Evolutionary conservation across 768 basidiomycete genomes (phyloP).

Genomic region (Galerina sulciceps): DNA sequence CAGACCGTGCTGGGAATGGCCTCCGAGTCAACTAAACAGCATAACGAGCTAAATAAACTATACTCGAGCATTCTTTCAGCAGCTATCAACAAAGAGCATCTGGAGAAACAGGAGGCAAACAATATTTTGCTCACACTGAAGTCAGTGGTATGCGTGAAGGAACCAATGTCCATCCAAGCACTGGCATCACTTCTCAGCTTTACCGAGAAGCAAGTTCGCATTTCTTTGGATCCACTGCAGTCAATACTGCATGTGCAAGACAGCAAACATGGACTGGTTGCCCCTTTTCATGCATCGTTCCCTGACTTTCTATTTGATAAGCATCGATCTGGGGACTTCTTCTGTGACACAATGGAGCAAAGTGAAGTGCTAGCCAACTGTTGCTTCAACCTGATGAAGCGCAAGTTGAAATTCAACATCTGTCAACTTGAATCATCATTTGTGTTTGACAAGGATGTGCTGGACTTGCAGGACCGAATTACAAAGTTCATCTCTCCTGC

Average conservation of each 20-base stretch:
- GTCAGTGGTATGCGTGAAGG: neutral
- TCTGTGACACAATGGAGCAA: constrained; percentile 22
- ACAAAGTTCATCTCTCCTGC: constrained; percentile 27
- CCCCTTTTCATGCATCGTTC: constrained; percentile 11
- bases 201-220: neutral
- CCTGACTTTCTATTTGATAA: constrained; percentile 36
- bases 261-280: constrained; percentile 22
- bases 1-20: too few species aligned
- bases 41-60: too few species aligned
- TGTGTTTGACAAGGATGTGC: constrained; percentile 28
- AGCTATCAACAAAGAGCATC: neutral
- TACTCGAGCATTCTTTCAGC: too few species aligned
- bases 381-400: constrained; percentile 33
- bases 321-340: constrained; percentile 25
- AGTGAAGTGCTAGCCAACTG: constrained; percentile 23
- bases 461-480: constrained; percentile 19
- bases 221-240: neutral
- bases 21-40: too few species aligned
- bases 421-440: constrained; percentile 39
- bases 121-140: neutral
- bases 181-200: neutral
- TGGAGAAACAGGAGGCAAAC: neutral
- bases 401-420: constrained; percentile 41
- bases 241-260: constrained; percentile 20
- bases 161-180: neutral